Evolutionary conservation across 2,329 filamentous ascomycete species (phyloP).

Genomic region (Arachnomyces sp.): DNA sequence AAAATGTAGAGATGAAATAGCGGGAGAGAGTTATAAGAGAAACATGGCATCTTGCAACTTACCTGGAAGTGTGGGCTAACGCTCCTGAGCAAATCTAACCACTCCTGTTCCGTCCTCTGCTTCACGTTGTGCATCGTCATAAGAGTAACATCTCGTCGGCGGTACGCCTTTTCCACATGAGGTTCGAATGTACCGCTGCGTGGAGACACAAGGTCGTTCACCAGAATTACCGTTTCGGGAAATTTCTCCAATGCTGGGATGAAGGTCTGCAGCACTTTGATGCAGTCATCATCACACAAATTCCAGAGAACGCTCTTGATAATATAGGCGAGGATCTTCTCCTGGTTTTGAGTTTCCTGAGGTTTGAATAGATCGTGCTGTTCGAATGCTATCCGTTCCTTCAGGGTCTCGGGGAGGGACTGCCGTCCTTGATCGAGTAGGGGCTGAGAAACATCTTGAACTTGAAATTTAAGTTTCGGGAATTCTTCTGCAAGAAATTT

Average conservation of each 20-base stretch:
- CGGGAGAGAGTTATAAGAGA: not conserved
- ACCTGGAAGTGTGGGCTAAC: not conserved
- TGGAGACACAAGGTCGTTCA: slow-evolving; percentile 9
- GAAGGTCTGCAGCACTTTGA: slow-evolving; percentile 9
- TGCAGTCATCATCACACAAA: slow-evolving; percentile 5
- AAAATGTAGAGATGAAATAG: not conserved
- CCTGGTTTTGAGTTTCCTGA: not conserved
- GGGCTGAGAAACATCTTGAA: slow-evolving; percentile 3
- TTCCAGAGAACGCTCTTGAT: slow-evolving; percentile 15
- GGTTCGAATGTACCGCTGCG: slow-evolving; percentile 7
- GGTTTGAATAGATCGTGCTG: slow-evolving; percentile 1
- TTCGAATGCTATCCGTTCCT: slow-evolving; percentile 1
- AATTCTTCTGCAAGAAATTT: slow-evolving; percentile 2
- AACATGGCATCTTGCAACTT: not conserved
- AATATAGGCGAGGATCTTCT: slow-evolving; percentile 5
- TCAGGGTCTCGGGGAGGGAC: not conserved
- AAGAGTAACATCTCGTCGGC: slow-evolving; percentile 13
- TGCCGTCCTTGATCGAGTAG: slow-evolving; percentile 2
- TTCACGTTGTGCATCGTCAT: slow-evolving; percentile 18
- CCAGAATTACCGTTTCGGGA: not conserved
- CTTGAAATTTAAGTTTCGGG: slow-evolving; percentile 2
- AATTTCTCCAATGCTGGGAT: slow-evolving; percentile 7
- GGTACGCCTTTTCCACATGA: slow-evolving; percentile 13
- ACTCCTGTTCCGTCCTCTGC: slow-evolving; percentile 12
- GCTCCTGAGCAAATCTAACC: slow-evolving; percentile 6